These are phyloP conservation scores for Nemania serpens DNA, from an alignment of 2,329 filamentous ascomycete species.

Conservation along the genomic window DNA sequence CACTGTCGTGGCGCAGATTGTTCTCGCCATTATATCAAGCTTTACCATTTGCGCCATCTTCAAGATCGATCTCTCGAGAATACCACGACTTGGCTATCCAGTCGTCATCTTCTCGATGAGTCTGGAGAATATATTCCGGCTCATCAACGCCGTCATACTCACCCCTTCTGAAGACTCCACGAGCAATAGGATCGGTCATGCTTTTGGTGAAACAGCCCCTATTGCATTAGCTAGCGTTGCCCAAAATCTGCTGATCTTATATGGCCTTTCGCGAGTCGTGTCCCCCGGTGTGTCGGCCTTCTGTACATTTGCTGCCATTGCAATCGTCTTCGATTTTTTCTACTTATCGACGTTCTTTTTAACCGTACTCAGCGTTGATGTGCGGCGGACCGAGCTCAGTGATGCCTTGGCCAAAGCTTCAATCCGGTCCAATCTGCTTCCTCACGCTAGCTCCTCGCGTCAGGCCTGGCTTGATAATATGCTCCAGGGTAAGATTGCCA, in stretches of 20 bases:
- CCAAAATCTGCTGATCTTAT: constrained; percentile 72
- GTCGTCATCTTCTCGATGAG: constrained; percentile 78
- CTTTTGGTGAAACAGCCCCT: constrained; percentile 74
- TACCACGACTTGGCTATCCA: constrained; percentile 75
- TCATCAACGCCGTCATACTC: constrained; percentile 77
- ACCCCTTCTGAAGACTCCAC: constrained; percentile 72
- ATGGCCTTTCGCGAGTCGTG: constrained; percentile 67
- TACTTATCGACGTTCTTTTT: constrained; percentile 81
- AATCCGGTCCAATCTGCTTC: constrained; percentile 43
- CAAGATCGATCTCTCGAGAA: constrained; percentile 74
- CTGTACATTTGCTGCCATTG: constrained; percentile 76
- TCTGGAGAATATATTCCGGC: constrained; percentile 76
- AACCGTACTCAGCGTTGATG: constrained; percentile 78
- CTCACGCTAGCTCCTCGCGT: constrained; percentile 38
- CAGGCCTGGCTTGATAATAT: constrained; percentile 65
- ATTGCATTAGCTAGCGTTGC: constrained; percentile 68
- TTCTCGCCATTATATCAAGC: constrained; percentile 75
- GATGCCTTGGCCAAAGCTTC: constrained; percentile 68
- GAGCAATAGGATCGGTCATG: constrained; percentile 71
- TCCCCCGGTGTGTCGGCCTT: constrained; percentile 74
- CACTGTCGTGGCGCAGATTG: constrained; percentile 71
- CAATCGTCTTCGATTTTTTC: constrained; percentile 76
- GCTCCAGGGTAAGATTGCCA: constrained; percentile 65
- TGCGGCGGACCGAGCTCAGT: constrained; percentile 74
- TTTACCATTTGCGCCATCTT: constrained; percentile 79